Evolutionary conservation across 345 rosid genomes (phyloP).

Genomic region (Aurinia saxatilis): DNA sequence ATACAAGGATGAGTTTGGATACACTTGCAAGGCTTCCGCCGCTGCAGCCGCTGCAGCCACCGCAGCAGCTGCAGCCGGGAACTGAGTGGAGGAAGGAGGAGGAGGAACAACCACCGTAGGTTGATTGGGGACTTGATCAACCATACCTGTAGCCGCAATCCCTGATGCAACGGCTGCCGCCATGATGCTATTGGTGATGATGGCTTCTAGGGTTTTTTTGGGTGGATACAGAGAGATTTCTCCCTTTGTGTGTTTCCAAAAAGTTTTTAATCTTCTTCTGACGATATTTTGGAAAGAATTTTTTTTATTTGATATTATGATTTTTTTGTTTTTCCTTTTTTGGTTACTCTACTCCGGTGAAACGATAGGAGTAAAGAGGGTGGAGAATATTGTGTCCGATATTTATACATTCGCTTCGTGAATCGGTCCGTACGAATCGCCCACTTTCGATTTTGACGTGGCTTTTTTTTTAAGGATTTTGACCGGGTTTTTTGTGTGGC

Average conservation of each 20-base stretch:
- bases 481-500: constrained; percentile 9
- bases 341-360: constrained; percentile 2
- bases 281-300: not conserved
- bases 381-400: not conserved
- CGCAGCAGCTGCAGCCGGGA: not conserved
- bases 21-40: constrained; percentile 7
- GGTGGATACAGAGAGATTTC: not conserved
- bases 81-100: not conserved
- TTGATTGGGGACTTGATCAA: constrained; percentile 23
- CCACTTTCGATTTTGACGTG: constrained; percentile 25
- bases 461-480: constrained; percentile 18
- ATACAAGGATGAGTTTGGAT: constrained; percentile 44
- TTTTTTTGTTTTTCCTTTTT: constrained; percentile 17
- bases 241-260: not conserved
- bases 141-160: constrained; percentile 18
- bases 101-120: not conserved
- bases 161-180: constrained; percentile 34
- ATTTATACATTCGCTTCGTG: constrained; percentile 15
- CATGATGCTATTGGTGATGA: constrained; percentile 1
- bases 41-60: not conserved
- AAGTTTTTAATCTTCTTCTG: not conserved
- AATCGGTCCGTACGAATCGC: constrained; percentile 4
- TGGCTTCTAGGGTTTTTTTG: not conserved
- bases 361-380: constrained; percentile 9
- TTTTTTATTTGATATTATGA: not conserved